These are phyloP conservation scores for Sphagnum magellanicum DNA, from an alignment of 228 moss, liverwort and hornwort species.

Conservation along the genomic window DNA sequence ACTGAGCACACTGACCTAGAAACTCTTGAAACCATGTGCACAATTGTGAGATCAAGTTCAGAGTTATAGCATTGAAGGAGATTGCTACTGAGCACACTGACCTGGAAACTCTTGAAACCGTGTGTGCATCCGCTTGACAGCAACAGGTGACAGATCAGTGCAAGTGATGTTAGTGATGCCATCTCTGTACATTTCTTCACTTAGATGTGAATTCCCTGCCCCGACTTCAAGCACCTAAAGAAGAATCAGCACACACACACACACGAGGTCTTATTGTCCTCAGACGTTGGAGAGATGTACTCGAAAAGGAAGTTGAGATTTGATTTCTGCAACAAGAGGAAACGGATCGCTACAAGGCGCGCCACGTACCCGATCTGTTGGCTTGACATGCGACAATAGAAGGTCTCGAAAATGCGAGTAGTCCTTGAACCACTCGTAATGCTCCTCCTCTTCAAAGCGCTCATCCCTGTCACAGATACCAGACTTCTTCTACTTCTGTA, in stretches of 20 bases:
- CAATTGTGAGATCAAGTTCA: constrained; percentile 6
- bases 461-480: constrained; percentile 49
- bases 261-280: not conserved
- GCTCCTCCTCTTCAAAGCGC: constrained; percentile 70
- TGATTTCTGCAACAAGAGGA: too few relatives aligned
- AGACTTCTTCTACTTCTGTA: not conserved
- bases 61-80: too few relatives aligned
- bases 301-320: too few relatives aligned
- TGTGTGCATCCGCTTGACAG: constrained; percentile 53
- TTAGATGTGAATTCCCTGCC: constrained; percentile 76
- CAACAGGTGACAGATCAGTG: constrained; percentile 74
- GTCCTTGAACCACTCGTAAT: constrained; percentile 95
- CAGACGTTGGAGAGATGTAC: not conserved
- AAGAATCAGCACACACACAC: not conserved
- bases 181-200: constrained; percentile 72
- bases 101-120: constrained; percentile 41
- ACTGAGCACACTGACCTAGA: constrained; percentile 19
- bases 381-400: constrained; percentile 49
- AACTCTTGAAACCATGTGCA: constrained; percentile 35
- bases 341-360: too few relatives aligned
- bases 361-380: constrained; percentile 53
- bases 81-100: not conserved
- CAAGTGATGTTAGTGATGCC: constrained; percentile 71
- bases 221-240: constrained; percentile 84
- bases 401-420: constrained; percentile 87